phyloP scores from a whole-genome alignment of 352 stramenopile species.

The Pythium aristosporum region DNA sequence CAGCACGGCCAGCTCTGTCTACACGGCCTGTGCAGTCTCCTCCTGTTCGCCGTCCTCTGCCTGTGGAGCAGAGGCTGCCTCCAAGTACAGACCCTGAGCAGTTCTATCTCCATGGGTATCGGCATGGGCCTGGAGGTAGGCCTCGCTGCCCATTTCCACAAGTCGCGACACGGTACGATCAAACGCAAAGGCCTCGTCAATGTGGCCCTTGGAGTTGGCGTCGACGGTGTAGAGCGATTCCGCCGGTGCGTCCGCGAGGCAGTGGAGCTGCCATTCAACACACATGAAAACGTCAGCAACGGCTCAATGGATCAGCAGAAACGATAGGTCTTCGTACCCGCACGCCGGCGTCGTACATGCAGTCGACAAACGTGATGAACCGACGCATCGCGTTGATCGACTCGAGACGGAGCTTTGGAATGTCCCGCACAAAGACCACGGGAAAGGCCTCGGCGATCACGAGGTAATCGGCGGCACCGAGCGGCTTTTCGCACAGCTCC shows the following conservation, averaged over 20 bases:
- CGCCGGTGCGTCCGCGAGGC: slow-evolving; percentile 53
- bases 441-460: slow-evolving; percentile 87
- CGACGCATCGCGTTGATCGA: slow-evolving; percentile 91
- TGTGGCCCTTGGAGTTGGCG: slow-evolving; percentile 45
- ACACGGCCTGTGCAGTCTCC: slow-evolving; percentile 11
- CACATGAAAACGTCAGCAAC: background rate
- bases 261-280: slow-evolving; percentile 56
- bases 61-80: slow-evolving; percentile 18
- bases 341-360: slow-evolving; percentile 94
- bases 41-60: slow-evolving; percentile 17
- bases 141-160: slow-evolving; percentile 81
- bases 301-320: background rate
- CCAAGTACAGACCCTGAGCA: slow-evolving; percentile 29
- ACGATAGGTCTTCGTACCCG: slow-evolving; percentile 39
- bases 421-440: slow-evolving; percentile 91
- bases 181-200: slow-evolving; percentile 86
- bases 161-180: slow-evolving; percentile 87
- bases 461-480: slow-evolving; percentile 94
- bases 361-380: slow-evolving; percentile 99
- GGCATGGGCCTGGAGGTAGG: slow-evolving; percentile 60
- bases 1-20: background rate
- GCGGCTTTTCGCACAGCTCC: slow-evolving; percentile 93
- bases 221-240: slow-evolving; percentile 70
- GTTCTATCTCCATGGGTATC: slow-evolving; percentile 25
- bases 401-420: slow-evolving; percentile 87